Evolutionary conservation across 257 asterid species (phyloP).

Genomic region (Cynanchum wilfordii): DNA sequence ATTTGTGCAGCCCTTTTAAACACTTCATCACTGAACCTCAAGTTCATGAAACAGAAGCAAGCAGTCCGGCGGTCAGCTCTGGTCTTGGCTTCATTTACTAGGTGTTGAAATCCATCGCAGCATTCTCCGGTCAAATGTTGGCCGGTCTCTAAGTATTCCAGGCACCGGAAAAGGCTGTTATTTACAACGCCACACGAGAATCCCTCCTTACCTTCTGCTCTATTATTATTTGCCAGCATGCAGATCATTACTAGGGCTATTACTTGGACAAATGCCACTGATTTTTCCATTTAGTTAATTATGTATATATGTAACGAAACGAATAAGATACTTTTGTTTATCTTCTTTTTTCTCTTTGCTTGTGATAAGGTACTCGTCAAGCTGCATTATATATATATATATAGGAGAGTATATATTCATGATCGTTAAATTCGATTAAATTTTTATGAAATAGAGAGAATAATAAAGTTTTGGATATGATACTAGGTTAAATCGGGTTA

Average conservation of each 20-base stretch:
- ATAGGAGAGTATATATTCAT: too few relatives aligned
- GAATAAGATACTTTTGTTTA: too few relatives aligned
- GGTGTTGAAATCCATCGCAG: conserved; percentile 9
- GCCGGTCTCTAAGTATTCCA: neutral
- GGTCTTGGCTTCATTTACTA: neutral
- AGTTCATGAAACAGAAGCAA: conserved; percentile 15
- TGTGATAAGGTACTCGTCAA: too few relatives aligned
- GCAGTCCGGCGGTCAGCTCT: conserved; percentile 5
- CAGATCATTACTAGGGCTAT: neutral
- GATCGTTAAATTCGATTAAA: too few relatives aligned
- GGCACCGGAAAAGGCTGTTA: neutral
- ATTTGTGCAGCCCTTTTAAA: conserved; percentile 8
- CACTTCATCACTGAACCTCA: neutral
- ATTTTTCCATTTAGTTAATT: neutral
- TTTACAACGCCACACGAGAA: neutral
- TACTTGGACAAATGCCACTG: neutral
- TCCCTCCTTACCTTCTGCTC: neutral
- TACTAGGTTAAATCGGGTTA: too few relatives aligned
- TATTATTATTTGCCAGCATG: neutral
- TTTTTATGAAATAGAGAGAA: too few relatives aligned
- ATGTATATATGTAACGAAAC: too few relatives aligned
- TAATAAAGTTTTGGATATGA: too few relatives aligned
- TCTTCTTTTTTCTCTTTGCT: too few relatives aligned
- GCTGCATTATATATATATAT: too few relatives aligned
- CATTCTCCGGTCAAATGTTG: neutral